Percentiles rank a stretch among this genome's conserved stretches.
phyloP scores from a whole-genome alignment of 164 flowering plant genomes.

The Chloranthus sessilifolius region DNA sequence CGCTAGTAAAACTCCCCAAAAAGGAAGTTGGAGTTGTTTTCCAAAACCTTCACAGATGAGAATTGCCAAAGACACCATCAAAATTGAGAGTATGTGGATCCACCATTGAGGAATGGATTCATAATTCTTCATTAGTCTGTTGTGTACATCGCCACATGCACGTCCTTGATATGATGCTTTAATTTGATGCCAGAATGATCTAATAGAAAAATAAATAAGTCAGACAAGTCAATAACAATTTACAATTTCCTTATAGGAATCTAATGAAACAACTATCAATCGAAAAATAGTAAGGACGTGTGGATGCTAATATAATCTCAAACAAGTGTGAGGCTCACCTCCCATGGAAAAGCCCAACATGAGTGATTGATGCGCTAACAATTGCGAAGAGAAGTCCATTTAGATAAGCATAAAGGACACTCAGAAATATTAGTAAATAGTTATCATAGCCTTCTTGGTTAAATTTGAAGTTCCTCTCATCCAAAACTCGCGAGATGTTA shows the following conservation, averaged over 20 bases:
- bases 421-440: slow-evolving; percentile 42
- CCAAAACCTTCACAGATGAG: slow-evolving; percentile 39
- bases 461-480: slow-evolving; percentile 21
- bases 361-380: slow-evolving; percentile 45
- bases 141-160: slow-evolving; percentile 19
- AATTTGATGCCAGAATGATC: slow-evolving; percentile 6
- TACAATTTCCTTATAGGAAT: too few species aligned
- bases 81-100: slow-evolving; percentile 31
- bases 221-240: too few species aligned
- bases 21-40: slow-evolving; percentile 51
- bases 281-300: background rate
- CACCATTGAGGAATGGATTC: slow-evolving; percentile 58
- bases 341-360: slow-evolving; percentile 56
- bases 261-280: too few species aligned
- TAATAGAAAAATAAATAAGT: background rate
- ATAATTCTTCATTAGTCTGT: slow-evolving; percentile 55
- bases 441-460: slow-evolving; percentile 27
- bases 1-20: slow-evolving; percentile 62
- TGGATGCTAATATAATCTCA: background rate
- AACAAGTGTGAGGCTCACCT: too few species aligned
- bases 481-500: slow-evolving; percentile 30
- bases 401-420: slow-evolving; percentile 33
- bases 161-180: background rate
- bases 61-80: slow-evolving; percentile 23
- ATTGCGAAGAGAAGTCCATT: slow-evolving; percentile 55